Percentiles rank a stretch among this genome's conserved stretches.
Evolutionary conservation across 2,329 filamentous ascomycete species (phyloP).

Genomic region (Colletotrichum spaethianum): DNA sequence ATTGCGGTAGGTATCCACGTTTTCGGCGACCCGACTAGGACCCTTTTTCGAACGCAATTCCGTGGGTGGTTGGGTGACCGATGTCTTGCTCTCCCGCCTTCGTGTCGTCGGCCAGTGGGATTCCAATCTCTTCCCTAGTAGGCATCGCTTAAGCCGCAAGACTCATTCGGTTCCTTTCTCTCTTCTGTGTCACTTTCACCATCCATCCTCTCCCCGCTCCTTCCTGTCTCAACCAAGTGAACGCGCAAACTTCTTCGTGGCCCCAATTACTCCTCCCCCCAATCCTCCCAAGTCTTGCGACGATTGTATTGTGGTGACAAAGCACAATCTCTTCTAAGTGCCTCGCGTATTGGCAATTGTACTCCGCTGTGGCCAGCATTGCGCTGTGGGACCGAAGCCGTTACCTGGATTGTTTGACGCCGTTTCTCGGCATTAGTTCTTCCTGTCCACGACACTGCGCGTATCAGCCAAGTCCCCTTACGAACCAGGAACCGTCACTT

Average conservation of each 20-base stretch:
- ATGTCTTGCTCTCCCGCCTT: background rate
- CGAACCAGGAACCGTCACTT: constrained; percentile 31
- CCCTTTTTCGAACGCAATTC: constrained; percentile 5
- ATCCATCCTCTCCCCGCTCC: constrained; percentile 2
- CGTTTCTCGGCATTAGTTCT: constrained; percentile 34
- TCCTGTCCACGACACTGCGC: constrained; percentile 31
- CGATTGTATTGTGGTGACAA: constrained; percentile 3
- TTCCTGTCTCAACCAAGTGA: constrained; percentile 15
- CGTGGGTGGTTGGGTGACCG: constrained; percentile 12
- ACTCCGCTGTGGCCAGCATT: constrained; percentile 1
- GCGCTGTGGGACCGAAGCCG: constrained; percentile 8
- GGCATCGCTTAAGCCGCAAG: background rate
- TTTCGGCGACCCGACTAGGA: constrained; percentile 22
- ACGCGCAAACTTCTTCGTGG: constrained; percentile 25
- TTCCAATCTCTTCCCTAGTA: background rate
- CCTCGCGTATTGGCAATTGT: background rate
- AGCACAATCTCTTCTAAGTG: background rate
- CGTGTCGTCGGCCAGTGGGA: background rate
- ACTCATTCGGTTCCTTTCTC: background rate
- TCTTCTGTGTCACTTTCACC: background rate
- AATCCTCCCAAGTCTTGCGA: constrained; percentile 20
- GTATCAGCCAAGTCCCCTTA: constrained; percentile 37
- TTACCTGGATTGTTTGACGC: constrained; percentile 24
- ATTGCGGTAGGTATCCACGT: background rate
- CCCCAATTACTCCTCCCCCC: background rate